phyloP scores from a whole-genome alignment of 768 basidiomycete species.

The Candolleomyces eurysporus region DNA sequence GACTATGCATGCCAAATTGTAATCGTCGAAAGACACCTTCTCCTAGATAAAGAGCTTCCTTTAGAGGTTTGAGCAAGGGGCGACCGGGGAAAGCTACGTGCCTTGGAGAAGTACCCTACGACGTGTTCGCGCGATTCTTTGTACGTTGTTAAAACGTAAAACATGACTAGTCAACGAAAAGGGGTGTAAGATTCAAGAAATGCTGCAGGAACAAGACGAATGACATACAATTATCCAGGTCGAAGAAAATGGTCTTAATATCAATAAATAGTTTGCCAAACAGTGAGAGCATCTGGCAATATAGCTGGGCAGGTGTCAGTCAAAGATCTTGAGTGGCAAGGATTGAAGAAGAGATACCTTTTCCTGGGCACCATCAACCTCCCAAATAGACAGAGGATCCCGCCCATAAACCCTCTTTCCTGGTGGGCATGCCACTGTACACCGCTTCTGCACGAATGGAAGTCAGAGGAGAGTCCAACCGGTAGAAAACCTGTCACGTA shows the following conservation, averaged over 20 bases:
- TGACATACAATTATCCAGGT: conserved; percentile 76
- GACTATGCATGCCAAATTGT: conserved; percentile 96
- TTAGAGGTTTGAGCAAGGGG: background rate
- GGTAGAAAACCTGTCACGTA: conserved; percentile 29
- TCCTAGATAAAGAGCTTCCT: conserved; percentile 51
- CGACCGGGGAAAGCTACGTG: conserved; percentile 13
- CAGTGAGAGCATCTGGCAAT: conserved; percentile 92
- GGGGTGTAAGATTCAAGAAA: background rate
- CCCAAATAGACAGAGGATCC: conserved; percentile 90
- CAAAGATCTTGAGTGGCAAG: conserved; percentile 1
- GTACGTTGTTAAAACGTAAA: conserved; percentile 90
- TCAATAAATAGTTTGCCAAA: conserved; percentile 99
- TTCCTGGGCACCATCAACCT: conserved; percentile 85
- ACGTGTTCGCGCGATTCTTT: conserved; percentile 78
- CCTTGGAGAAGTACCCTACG: conserved; percentile 71
- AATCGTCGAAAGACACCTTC: conserved; percentile 93
- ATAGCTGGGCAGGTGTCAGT: conserved; percentile 55
- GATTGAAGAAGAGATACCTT: conserved; percentile 53
- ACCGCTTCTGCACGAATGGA: background rate
- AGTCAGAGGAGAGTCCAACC: background rate
- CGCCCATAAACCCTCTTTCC: conserved; percentile 88
- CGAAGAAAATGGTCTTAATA: conserved; percentile 93
- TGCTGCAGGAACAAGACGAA: background rate
- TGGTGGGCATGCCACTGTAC: conserved; percentile 73
- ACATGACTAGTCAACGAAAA: conserved; percentile 57